phyloP scores from a whole-genome alignment of 345 rosid species.

The Dipteronia dyeriana region DNA sequence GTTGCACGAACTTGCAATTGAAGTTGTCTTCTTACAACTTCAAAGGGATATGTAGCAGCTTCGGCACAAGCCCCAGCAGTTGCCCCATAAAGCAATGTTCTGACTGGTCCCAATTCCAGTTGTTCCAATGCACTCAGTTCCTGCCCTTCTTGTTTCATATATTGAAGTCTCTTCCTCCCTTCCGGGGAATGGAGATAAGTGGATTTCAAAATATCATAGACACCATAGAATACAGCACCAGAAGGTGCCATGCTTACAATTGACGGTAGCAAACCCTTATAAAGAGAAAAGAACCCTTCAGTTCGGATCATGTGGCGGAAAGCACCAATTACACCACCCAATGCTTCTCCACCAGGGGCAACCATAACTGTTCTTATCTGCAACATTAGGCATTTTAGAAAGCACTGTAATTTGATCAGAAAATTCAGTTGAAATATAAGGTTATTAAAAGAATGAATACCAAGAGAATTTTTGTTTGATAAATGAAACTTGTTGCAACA shows the following conservation, averaged over 20 bases:
- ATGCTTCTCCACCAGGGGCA: slow-evolving; percentile 93
- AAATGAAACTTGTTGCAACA: not conserved
- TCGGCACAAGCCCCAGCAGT: slow-evolving; percentile 88
- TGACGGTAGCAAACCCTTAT: slow-evolving; percentile 84
- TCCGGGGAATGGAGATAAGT: slow-evolving; percentile 79
- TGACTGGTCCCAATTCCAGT: slow-evolving; percentile 74
- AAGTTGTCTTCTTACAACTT: slow-evolving; percentile 90
- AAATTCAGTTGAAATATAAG: not conserved
- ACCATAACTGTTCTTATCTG: slow-evolving; percentile 83
- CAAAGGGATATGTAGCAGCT: slow-evolving; percentile 93
- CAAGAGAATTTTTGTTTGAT: not conserved
- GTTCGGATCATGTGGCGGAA: slow-evolving; percentile 73
- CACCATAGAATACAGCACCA: slow-evolving; percentile 92
- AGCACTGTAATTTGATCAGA: not conserved
- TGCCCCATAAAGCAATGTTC: slow-evolving; percentile 87
- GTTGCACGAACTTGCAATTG: slow-evolving; percentile 77
- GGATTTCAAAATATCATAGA: slow-evolving; percentile 81
- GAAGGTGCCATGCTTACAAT: slow-evolving; percentile 87
- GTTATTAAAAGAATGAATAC: too few species aligned
- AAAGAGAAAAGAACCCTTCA: slow-evolving; percentile 89
- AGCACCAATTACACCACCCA: slow-evolving; percentile 78
- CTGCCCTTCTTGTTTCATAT: slow-evolving; percentile 63
- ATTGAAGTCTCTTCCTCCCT: slow-evolving; percentile 64
- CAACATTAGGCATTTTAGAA: slow-evolving; percentile 11
- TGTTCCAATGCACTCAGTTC: slow-evolving; percentile 74